Evolutionary conservation across 2,329 filamentous ascomycete genomes (phyloP).

Genomic region (Penicillium sp.): DNA sequence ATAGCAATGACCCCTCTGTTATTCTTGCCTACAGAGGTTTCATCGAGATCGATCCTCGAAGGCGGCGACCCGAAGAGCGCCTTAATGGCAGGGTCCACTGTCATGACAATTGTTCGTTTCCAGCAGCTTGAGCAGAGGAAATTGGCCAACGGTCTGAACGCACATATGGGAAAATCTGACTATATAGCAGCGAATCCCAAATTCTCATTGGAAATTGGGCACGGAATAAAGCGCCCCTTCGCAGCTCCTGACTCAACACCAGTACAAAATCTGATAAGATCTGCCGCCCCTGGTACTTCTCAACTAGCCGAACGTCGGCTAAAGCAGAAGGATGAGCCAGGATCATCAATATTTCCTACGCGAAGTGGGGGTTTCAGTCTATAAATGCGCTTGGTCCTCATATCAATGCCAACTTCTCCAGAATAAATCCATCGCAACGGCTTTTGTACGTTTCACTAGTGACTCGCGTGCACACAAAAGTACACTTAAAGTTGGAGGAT

Average conservation of each 20-base stretch:
- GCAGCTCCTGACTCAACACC: no score
- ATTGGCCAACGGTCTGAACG: no score
- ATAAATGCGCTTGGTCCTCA: neutral
- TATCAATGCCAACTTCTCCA: neutral
- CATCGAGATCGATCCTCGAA: slow-evolving; percentile 7
- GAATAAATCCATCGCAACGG: neutral
- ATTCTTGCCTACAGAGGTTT: slow-evolving; percentile 1
- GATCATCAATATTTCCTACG: neutral
- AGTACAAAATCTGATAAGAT: neutral
- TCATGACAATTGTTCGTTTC: slow-evolving; percentile 5
- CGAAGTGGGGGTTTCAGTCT: neutral
- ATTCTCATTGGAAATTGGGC: neutral
- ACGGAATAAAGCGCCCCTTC: no score
- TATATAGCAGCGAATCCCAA: neutral
- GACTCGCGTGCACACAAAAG: no score
- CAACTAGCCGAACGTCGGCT: neutral
- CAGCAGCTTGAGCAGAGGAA: no score
- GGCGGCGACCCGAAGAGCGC: slow-evolving; percentile 16
- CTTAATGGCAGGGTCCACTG: slow-evolving; percentile 10
- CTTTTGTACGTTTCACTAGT: neutral
- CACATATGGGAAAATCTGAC: neutral
- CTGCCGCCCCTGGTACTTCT: neutral
- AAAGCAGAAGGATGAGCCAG: neutral
- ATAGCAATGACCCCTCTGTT: slow-evolving; percentile 18
- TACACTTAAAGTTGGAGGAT: neutral